Evolutionary conservation across 345 rosid genomes (phyloP), one percentile per base, ranked within the genome.

Genomic region (Acer negundo): DNA sequence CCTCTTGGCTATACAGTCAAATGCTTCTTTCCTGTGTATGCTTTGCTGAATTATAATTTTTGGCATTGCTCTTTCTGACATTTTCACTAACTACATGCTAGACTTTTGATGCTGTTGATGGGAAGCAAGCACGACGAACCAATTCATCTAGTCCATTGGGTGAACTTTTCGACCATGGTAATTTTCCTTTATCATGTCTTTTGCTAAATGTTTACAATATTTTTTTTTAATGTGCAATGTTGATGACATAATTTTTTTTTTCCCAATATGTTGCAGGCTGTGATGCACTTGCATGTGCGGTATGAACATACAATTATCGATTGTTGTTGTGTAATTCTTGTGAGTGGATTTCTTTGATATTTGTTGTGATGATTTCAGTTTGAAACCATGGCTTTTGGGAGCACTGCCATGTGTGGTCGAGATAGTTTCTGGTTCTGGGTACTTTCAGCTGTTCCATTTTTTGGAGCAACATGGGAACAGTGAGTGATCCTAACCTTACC

Each of bases 61-160:
- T 4, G 61, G 10, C 42, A 63, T 70, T 72, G 28, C 16, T 56
- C 53, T 61, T 66, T 20, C 58, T 75, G 78, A 77, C 35, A 28
- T 74, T 61, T 59, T 66, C 24, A 10, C 20, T 4, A 17, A 51
- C 63, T 83, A 59, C 17, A 20, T 79, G 77, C 73, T 78, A 97
- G 99, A 97, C 99, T 66, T 97, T 97, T 86, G 99, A 97, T 87
- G 97, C 94, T 77, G 93, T 97, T 82, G 99, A 94, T 84, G 99
- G 99, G 62, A 97, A 97, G 81, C 99, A 97, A 94, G 98, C 99
- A 23, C 86, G 98, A 7, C 82, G 98, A 78, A 96, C 98, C 42
- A 92, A 83, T 76, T 96, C 98, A 9, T 84, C 93, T 44, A 92
- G 98, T 78, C 98, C 99, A 68, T 75, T 96, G 58, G 97, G 98